A percentile compares a stretch with the other conserved stretches of the same genome.
These are phyloP conservation scores for Populus ilicifolia DNA, from an alignment of 345 rosid species.

Conservation along the genomic window DNA sequence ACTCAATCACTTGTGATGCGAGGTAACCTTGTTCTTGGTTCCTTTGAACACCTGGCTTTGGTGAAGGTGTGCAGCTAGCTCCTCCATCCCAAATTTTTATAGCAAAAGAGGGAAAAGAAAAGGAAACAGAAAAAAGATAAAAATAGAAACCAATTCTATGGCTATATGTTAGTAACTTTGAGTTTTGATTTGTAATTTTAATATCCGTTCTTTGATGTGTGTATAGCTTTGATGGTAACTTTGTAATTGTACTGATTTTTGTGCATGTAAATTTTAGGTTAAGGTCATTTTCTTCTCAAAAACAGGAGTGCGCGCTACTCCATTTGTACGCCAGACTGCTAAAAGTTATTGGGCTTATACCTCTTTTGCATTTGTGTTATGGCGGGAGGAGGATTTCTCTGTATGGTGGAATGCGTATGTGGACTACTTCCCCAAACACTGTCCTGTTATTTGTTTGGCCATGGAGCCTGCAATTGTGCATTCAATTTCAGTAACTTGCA, in stretches of 20 bases:
- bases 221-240: not conserved
- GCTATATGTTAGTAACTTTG: not conserved
- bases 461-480: not conserved
- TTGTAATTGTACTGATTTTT: conserved; percentile 13
- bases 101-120: no score
- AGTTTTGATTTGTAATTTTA: not conserved
- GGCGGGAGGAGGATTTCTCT: conserved; percentile 89
- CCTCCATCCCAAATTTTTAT: not conserved
- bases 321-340: conserved; percentile 69
- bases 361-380: conserved; percentile 68
- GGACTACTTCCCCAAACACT: conserved; percentile 9
- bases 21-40: not conserved
- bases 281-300: conserved; percentile 87
- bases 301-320: conserved; percentile 91
- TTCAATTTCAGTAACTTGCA: not conserved
- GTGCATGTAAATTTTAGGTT: conserved; percentile 45
- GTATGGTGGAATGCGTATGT: conserved; percentile 93
- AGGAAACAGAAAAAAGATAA: not conserved
- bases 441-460: not conserved
- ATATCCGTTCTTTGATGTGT: not conserved
- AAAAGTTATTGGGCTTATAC: conserved; percentile 72
- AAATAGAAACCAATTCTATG: not conserved
- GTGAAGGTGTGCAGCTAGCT: not conserved
- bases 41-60: not conserved
- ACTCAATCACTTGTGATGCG: not conserved